Evolutionary conservation across 805 yeast genomes (phyloP), one percentile per base, ranked within the genome.

Genomic region (Myxozyma melibiosi): DNA sequence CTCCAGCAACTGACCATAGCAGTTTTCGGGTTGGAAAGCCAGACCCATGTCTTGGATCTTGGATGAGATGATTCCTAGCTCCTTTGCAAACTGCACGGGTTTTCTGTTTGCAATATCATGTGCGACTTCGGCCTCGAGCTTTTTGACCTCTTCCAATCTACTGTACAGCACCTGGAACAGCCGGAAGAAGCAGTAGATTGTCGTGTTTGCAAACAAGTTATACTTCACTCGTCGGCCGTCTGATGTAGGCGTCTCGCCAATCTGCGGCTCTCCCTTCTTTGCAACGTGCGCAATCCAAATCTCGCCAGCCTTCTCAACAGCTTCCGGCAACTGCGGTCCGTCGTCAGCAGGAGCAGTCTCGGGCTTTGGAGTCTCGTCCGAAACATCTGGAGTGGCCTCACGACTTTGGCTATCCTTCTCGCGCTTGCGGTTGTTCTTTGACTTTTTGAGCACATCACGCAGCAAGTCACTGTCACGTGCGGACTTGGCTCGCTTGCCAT

Each of bases 101-200:
- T 71, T 66, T 28, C 68, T 62, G 24, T 80, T 74, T 39, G 79
- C 80, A 51, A 92, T 79, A 55, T 92, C 97, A 40, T 78, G 75
- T n/a, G 86, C 78, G 3, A 88, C 95, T n/a, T 74, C 81, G 2
- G 77, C 80, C 67, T 88, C 85, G 74, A 88, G 75, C 14, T 73
- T 71, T 74, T 92, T 92, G 51, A 91, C 83, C 67, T 90, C 96
- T 24, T 75, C 73, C 56, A 94, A 76, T 66, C 99, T 82, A 67
- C 83, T 87, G 70, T 89, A 92, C 22, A 94, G 73, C 2, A 89
- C 87, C 62, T 88, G 84, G 70, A 91, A 76, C 65, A 87, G 86
- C 65, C 99, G 88, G 81, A 90, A 82, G 66, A 94, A 90, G 33
- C 90, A 88, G 68, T 94, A 94, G 37, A 91, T 81, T 55, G 91